Conservation (phyloP, 768 basidiomycete species). For the Pleurotus tuoliensis region DNA sequence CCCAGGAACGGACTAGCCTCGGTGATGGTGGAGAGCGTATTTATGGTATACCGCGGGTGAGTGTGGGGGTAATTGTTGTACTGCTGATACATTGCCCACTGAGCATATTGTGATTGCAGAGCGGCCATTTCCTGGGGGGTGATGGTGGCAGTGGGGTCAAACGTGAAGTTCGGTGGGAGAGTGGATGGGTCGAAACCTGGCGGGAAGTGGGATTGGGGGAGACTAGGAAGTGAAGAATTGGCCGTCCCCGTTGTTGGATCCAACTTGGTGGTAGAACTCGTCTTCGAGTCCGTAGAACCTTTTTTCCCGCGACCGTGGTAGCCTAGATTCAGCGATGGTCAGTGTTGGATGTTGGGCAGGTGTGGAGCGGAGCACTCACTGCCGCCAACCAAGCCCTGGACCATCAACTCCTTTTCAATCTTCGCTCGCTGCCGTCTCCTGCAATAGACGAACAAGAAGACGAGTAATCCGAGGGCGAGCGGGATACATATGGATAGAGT, state of each 20-base stretch:
- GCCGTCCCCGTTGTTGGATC: neutral
- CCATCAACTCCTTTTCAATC: no score
- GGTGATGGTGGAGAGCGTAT: constrained; percentile 5
- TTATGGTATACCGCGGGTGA: constrained; percentile 5
- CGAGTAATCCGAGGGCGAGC: no score
- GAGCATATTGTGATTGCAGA: constrained; percentile 2
- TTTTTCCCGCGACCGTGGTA: no score
- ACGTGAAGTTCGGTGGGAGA: neutral
- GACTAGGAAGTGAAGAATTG: neutral
- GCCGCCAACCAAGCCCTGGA: no score
- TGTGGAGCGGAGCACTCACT: no score
- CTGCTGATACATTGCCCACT: constrained; percentile 6
- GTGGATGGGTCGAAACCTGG: neutral
- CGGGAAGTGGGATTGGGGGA: neutral
- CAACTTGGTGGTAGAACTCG: constrained; percentile 3
- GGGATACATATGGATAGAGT: no score
- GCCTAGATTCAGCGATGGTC: no score
- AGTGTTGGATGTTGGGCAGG: no score
- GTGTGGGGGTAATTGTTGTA: neutral
- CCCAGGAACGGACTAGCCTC: constrained; percentile 5
- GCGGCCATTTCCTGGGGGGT: constrained; percentile 6
- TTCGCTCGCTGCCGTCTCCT: no score
- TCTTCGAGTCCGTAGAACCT: neutral
- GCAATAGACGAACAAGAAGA: no score
- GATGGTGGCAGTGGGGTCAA: neutral